A percentile compares a stretch with the other conserved stretches of the same genome.
These are phyloP conservation scores for Onygena corvina DNA, from an alignment of 2,329 filamentous ascomycete species.

Conservation along the genomic window DNA sequence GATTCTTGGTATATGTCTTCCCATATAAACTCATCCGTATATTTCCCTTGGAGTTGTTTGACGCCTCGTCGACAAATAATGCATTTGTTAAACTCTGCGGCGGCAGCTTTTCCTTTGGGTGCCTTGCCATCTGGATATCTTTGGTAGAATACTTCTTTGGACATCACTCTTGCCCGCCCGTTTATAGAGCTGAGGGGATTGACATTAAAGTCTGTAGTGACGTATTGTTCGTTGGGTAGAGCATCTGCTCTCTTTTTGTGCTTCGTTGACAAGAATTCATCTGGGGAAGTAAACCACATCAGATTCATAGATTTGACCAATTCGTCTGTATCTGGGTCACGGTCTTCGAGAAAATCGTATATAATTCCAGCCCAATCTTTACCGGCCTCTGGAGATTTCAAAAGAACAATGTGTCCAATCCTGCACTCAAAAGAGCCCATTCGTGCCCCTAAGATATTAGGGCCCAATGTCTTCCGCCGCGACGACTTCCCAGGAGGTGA, in stretches of 20 bases:
- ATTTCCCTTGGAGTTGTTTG: conserved; percentile 76
- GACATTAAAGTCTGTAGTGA: conserved; percentile 74
- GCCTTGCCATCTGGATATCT: conserved; percentile 64
- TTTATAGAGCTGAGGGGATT: conserved; percentile 85
- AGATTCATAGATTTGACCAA: conserved; percentile 64
- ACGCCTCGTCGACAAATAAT: conserved; percentile 86
- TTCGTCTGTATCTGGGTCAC: conserved; percentile 46
- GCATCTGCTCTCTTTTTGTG: conserved; percentile 72
- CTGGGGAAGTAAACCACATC: conserved; percentile 82
- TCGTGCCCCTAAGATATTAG: conserved; percentile 63
- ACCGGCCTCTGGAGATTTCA: conserved; percentile 76
- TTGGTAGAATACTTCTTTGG: conserved; percentile 53
- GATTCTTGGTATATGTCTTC: conserved; percentile 66
- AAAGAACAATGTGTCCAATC: conserved; percentile 69
- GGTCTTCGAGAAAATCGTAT: conserved; percentile 64
- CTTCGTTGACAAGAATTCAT: conserved; percentile 75
- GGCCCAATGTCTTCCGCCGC: conserved; percentile 15
- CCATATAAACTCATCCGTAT: conserved; percentile 88
- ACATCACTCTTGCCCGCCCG: conserved; percentile 72
- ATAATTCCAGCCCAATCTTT: conserved; percentile 91
- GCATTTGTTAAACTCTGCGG: conserved; percentile 66
- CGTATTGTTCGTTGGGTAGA: conserved; percentile 78
- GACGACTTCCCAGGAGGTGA: conserved; percentile 9
- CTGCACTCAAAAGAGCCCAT: conserved; percentile 71
- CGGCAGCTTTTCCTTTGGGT: conserved; percentile 47